These are phyloP conservation scores for Monosporozyma solicola DNA, from an alignment of 805 yeast species.

Conservation along the genomic window DNA sequence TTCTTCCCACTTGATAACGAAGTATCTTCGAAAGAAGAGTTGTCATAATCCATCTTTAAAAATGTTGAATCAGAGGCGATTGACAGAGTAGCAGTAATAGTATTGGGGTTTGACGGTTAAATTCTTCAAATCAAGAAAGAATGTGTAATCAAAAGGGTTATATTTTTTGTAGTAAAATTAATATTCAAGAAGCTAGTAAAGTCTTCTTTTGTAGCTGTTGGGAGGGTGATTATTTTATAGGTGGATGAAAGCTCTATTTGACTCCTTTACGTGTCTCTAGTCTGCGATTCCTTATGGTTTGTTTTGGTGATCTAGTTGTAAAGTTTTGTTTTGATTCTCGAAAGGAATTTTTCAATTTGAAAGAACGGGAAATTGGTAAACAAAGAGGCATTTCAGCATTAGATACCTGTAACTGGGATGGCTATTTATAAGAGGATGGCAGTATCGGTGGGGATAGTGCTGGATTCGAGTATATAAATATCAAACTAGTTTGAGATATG, in stretches of 20 bases:
- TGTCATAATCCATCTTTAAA: constrained; percentile 15
- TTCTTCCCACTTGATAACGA: constrained; percentile 11
- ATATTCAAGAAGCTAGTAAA: too few species aligned
- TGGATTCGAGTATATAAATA: too few species aligned
- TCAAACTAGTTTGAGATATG: too few species aligned
- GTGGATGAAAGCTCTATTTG: neutral
- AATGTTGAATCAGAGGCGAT: neutral
- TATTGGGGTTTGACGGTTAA: neutral
- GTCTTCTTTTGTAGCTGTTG: too few species aligned
- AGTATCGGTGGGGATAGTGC: too few species aligned
- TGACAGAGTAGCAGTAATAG: neutral
- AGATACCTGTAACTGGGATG: neutral
- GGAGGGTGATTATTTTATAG: neutral
- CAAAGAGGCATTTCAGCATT: neutral
- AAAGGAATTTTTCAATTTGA: neutral
- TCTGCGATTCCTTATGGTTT: neutral
- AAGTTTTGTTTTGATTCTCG: neutral
- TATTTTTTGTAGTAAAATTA: too few species aligned
- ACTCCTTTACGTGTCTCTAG: neutral
- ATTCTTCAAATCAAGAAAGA: too few species aligned
- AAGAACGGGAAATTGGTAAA: neutral
- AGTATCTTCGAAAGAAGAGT: constrained; percentile 20
- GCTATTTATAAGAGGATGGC: neutral
- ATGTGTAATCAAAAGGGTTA: too few species aligned
- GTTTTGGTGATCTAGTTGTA: neutral